A percentile compares a stretch with the other conserved stretches of the same genome.
Conservation (phyloP, 805 yeast species). For the Debaryomyces maramus region DNA sequence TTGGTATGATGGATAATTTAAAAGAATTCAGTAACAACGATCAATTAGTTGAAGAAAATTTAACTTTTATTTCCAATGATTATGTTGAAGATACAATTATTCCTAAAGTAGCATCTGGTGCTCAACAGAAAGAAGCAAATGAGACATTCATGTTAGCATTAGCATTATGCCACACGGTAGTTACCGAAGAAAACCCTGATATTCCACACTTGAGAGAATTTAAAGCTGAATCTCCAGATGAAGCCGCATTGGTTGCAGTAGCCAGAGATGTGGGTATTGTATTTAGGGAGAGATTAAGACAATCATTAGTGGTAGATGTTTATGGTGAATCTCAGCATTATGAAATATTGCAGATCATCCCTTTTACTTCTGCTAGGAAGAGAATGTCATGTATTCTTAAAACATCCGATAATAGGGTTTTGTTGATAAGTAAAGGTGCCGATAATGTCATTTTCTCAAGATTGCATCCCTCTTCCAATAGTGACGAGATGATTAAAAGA, state of each 20-base stretch:
- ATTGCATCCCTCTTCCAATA: slow-evolving; percentile 31
- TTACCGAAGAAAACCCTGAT: slow-evolving; percentile 51
- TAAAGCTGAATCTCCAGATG: slow-evolving; percentile 85
- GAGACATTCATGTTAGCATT: slow-evolving; percentile 62
- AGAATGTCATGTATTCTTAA: slow-evolving; percentile 75
- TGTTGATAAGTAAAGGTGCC: slow-evolving; percentile 70
- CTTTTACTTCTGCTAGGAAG: slow-evolving; percentile 71
- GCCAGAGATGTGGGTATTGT: slow-evolving; percentile 75
- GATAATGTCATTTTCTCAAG: slow-evolving; percentile 62
- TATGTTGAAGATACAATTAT: slow-evolving; percentile 53
- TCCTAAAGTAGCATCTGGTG: slow-evolving; percentile 24
- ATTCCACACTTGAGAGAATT: slow-evolving; percentile 47
- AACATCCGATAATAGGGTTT: slow-evolving; percentile 39
- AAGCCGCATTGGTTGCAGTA: slow-evolving; percentile 73
- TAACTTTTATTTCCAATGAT: slow-evolving; percentile 64
- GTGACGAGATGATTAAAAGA: slow-evolving; percentile 47
- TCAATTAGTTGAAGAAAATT: slow-evolving; percentile 48
- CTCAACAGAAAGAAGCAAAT: slow-evolving; percentile 46
- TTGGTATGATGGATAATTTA: slow-evolving; percentile 49
- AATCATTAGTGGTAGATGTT: slow-evolving; percentile 41
- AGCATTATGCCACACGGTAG: slow-evolving; percentile 75
- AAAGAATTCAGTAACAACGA: slow-evolving; percentile 35
- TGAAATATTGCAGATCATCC: slow-evolving; percentile 54
- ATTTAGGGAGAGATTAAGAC: slow-evolving; percentile 54
- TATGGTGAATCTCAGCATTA: slow-evolving; percentile 48